Evolutionary conservation across 2,329 filamentous ascomycete genomes (phyloP), one percentile per base, ranked within the genome.

Genomic region (Microdochium bolleyi): DNA sequence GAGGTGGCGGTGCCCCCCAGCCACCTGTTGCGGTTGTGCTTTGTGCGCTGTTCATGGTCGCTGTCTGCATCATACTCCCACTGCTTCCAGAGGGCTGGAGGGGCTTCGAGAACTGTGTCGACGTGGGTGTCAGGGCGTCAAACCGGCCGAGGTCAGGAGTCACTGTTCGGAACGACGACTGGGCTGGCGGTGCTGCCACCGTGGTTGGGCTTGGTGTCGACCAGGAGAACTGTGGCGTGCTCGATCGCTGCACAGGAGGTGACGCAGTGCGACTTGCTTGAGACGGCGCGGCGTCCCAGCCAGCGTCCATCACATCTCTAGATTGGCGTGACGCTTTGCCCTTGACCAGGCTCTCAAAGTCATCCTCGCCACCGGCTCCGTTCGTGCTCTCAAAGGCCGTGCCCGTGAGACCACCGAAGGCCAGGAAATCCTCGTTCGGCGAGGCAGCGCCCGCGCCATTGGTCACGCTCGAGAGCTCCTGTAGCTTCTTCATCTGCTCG

Each of bases 291-390:
- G n/a, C n/a, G 50, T 82, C 79, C 80, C 80, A 84, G 52, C 76
- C 73, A 1, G 70, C 64, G 57, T 78, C 74, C 61, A 74, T 67
- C 1, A 73, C 64, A 37, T 70, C 70, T 21, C 62, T 62, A 53
- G 60, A 54, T 64, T 68, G 25, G 63, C 60, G 48, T 60, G 68
- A 70, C 49, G 76, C 73, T 53, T 81, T 83, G 9, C 92, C 92
- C 62, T 95, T 90, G 51, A 99, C 92, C 2, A 99, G 82, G 2
- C 82, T 82, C 66, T 96, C 92, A 63, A 97, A 99, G 63, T 95
- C 90, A 54, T 87, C 81, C 49, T 87, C 78, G 2, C 74, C 77
- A 3, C 78, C 75, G 9, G 78, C 76, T 49, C 76, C 79, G 44
- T 73, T 58, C 7, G 62, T 64, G 2, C 67, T 62, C 50, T 83